Evolutionary conservation across 2,329 filamentous ascomycete species (phyloP).

Genomic region (Colletotrichum sp.): DNA sequence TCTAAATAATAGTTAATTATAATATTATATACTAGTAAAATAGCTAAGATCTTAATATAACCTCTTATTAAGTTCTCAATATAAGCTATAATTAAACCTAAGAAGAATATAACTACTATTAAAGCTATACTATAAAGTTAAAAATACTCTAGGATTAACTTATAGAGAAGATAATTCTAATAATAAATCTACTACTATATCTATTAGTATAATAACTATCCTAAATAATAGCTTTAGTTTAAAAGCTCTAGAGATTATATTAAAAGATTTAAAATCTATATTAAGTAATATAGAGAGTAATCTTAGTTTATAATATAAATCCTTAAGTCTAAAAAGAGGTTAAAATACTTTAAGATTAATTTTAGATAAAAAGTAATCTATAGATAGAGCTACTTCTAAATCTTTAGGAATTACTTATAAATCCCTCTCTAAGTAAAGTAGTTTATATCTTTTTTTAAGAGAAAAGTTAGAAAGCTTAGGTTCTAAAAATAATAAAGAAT

Average conservation of each 20-base stretch:
- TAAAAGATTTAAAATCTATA: neutral
- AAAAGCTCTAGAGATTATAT: neutral
- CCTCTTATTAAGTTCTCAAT: neutral
- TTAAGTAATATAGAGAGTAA: too few relatives aligned
- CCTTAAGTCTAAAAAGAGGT: neutral
- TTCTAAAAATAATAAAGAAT: neutral
- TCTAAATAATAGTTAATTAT: neutral
- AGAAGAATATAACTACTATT: neutral
- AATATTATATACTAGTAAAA: neutral
- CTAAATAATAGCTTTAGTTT: neutral
- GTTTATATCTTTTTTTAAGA: neutral
- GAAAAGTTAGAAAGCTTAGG: neutral
- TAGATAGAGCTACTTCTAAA: neutral
- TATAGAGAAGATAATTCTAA: neutral
- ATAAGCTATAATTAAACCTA: neutral
- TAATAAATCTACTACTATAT: neutral
- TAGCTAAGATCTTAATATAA: neutral
- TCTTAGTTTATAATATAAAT: too few relatives aligned
- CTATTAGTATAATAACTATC: neutral
- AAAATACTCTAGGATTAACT: neutral
- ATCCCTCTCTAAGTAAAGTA: neutral
- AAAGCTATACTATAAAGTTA: neutral
- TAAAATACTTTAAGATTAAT: neutral
- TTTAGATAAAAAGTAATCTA: neutral
- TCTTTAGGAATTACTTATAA: neutral